Base-by-base conservation (phyloP, 169 alveolate genomes). In the Plasmodium vinckei region DNA sequence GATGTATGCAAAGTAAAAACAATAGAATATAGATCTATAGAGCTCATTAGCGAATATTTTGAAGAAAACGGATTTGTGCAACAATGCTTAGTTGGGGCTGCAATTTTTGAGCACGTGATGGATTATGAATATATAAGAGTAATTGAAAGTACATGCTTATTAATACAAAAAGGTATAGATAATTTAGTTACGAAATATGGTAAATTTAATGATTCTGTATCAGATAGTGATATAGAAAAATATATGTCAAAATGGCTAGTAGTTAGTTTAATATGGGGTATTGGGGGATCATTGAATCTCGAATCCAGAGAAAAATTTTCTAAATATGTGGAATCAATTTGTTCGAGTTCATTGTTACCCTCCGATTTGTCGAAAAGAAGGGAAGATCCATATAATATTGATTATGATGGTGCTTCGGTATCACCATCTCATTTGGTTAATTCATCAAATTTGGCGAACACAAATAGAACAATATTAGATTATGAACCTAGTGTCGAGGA, bases 401-500 rank as follows among this genome's bases (percentile, higher is more conserved):
- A 33, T 33, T 33, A 33, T 33, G 42, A 33, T 33, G 42, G 4
- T 33, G 4, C 42, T 33, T 33, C 42, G 6, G 42, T 33, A 33
- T 33, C 42, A 33, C 42, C 42, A 33, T 33, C 42, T 33, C 42
- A 5, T 2, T 33, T 33, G 42, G 7, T 33, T 33, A 33, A 33
- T 3, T 4, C 42, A 33, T 33, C 42, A 33, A 33, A 33, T 33
- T 33, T 33, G 42, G 23, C 57, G 19, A 56, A 59, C 21, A n/a
- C 17, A 44, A 21, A 44, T n/a, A 72, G 75, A 70, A 95, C 98
- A n/a, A 72, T 98, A 69, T 93, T 97, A 68, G 99, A 97, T 87
- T 98, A 94, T 88, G 98, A 96, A 92, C 98, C 97, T 10, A 90
- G 95, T 53, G 91, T 97, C 51, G 98, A 96, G 44, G 99, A 97